Evolutionary conservation across 2,329 filamentous ascomycete species (phyloP).

Genomic region (Neonectria magnoliae): DNA sequence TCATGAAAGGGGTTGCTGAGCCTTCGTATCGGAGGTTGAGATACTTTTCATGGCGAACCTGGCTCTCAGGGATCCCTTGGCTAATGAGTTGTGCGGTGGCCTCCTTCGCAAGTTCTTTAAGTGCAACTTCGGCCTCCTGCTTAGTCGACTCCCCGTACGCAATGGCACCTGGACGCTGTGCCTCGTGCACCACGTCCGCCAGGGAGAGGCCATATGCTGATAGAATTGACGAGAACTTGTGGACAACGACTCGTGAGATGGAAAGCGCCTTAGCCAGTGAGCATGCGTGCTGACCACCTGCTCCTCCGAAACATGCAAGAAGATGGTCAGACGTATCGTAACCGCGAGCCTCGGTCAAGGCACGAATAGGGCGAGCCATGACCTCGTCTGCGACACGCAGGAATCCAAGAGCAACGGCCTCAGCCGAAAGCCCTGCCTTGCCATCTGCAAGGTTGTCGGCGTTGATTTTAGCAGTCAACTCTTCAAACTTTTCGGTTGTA

Average conservation of each 20-base stretch:
- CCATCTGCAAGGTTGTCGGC: slow-evolving; percentile 43
- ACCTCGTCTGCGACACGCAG: slow-evolving; percentile 50
- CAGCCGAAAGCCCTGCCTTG: slow-evolving; percentile 42
- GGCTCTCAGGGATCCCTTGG: slow-evolving; percentile 46
- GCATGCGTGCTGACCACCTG: slow-evolving; percentile 54
- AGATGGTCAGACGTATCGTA: slow-evolving; percentile 49
- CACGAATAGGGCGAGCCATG: slow-evolving; percentile 50
- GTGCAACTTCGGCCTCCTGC: slow-evolving; percentile 14
- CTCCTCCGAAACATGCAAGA: slow-evolving; percentile 48
- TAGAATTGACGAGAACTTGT: slow-evolving; percentile 55
- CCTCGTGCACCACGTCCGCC: slow-evolving; percentile 54
- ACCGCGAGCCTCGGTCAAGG: slow-evolving; percentile 49
- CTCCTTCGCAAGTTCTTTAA: slow-evolving; percentile 32
- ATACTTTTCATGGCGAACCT: slow-evolving; percentile 54
- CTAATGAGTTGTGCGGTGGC: slow-evolving; percentile 32
- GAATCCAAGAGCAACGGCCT: slow-evolving; percentile 51
- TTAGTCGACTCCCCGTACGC: slow-evolving; percentile 35
- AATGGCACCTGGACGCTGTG: slow-evolving; percentile 46
- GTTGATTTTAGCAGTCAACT: slow-evolving; percentile 56
- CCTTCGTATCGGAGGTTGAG: slow-evolving; percentile 57
- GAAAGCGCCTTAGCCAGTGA: slow-evolving; percentile 51
- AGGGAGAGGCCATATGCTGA: slow-evolving; percentile 56
- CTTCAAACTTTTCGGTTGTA: slow-evolving; percentile 51
- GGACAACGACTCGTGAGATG: slow-evolving; percentile 53
- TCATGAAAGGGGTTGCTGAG: slow-evolving; percentile 54